These are phyloP conservation scores for Leccinum incarnatum DNA, from an alignment of 768 basidiomycete species.

Conservation along the genomic window DNA sequence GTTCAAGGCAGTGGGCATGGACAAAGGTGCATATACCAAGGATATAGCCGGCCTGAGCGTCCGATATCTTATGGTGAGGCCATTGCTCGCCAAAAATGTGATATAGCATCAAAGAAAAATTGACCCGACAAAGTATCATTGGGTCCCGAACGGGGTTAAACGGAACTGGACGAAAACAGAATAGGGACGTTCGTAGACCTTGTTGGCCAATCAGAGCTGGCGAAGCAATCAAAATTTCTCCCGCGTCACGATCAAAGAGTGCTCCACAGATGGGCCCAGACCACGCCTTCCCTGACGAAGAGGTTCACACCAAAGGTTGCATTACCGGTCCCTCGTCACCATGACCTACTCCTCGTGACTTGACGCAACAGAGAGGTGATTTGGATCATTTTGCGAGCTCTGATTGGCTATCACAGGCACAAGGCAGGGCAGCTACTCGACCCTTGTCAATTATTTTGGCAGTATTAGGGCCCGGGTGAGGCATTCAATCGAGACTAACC, in stretches of 20 bases:
- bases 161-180: background rate
- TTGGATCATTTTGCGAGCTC: no score
- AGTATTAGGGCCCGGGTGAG: no score
- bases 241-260: background rate
- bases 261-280: background rate
- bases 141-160: no score
- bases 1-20: no score
- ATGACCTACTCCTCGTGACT: background rate
- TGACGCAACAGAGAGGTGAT: background rate
- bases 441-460: no score
- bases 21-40: background rate
- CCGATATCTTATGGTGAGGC: background rate
- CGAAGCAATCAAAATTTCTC: background rate
- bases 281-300: background rate
- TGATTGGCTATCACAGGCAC: no score
- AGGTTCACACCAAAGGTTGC: no score
- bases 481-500: no score
- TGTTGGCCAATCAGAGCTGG: background rate
- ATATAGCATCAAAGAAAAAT: background rate
- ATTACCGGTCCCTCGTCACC: background rate
- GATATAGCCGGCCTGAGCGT: no score
- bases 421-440: no score
- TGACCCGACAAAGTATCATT: no score
- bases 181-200: no score
- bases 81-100: background rate